These are phyloP conservation scores for Amanita fuliginea DNA, from an alignment of 768 basidiomycete genomes.

Conservation along the genomic window DNA sequence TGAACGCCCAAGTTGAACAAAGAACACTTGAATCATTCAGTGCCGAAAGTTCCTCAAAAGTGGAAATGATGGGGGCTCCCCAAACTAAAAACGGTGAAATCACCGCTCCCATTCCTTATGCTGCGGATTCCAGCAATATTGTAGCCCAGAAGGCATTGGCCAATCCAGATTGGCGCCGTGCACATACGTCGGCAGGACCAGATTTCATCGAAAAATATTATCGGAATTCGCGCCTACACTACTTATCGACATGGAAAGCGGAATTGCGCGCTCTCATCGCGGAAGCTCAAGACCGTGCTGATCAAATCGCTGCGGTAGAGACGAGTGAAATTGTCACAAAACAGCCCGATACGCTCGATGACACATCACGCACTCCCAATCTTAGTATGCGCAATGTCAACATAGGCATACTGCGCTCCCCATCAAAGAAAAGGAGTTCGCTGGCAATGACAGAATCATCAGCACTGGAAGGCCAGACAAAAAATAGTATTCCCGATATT, in stretches of 20 bases:
- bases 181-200: constrained; percentile 77
- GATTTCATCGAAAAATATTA: constrained; percentile 83
- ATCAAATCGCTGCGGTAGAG: background rate
- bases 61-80: background rate
- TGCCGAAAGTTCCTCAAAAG: background rate
- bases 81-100: constrained; percentile 21
- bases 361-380: background rate
- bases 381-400: constrained; percentile 46
- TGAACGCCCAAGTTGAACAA: constrained; percentile 31
- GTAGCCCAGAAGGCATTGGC: constrained; percentile 73
- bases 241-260: constrained; percentile 85
- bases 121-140: constrained; percentile 56
- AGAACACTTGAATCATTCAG: constrained; percentile 14
- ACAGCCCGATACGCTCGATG: constrained; percentile 10
- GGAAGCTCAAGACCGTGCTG: constrained; percentile 56
- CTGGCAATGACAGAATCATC: background rate
- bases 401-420: constrained; percentile 12
- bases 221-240: constrained; percentile 86
- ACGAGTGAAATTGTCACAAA: constrained; percentile 16
- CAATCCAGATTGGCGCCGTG: constrained; percentile 74
- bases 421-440: background rate
- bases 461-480: background rate
- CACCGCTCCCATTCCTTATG: constrained; percentile 51
- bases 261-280: constrained; percentile 74
- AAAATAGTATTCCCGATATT: background rate